Evolutionary conservation across 352 stramenopile species (phyloP), one percentile per base, ranked within the genome.

Genomic region (Globisporangium nunn): DNA sequence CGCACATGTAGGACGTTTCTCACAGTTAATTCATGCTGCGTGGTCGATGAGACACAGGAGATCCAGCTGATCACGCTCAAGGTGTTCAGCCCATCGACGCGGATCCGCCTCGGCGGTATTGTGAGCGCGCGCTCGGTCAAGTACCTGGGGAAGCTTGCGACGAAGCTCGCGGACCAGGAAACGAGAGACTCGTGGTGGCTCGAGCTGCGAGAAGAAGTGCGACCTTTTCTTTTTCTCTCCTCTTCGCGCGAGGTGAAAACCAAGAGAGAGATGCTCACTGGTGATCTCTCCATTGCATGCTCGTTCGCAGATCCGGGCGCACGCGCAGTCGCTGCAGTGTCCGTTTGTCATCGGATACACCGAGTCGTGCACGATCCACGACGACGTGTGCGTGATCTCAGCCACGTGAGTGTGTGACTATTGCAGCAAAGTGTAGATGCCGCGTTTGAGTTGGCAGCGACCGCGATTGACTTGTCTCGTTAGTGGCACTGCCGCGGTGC

Each of bases 171-270:
- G 0, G 97, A 99, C 70, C 96, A 98, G 60, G 96, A 99, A 62
- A 98, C 96, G 0, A 73, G 97, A 58, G 97, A 99, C 64, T 96
- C 91, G 15, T 99, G 97, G 97, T 99, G 97, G 97, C 84, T 91
- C 23, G 96, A 98, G 63, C 77, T 99, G 6, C 81, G 97, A 33
- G 96, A 98, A 77, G 96, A 99, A 73, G 84, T 91, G 48, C 7
- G 54, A 49, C 15, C 14, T 43, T 37, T 43, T 43, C 44, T 40
- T 17, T 23, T 15, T n/a, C 17, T 6, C 1, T 23, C 5, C 29
- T 28, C 5, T 29, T 39, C 33, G 37, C 18, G 43, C 29, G 0
- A 12, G 44, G 31, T 14, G 37, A 17, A 12, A 5, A 17, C 7
- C 4, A 40, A 11, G 4, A 5, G 37, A 4, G 18, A 6, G 11